phyloP scores from a whole-genome alignment of 2,329 filamentous ascomycete species.

The Purpureocillium takamizusanense region DNA sequence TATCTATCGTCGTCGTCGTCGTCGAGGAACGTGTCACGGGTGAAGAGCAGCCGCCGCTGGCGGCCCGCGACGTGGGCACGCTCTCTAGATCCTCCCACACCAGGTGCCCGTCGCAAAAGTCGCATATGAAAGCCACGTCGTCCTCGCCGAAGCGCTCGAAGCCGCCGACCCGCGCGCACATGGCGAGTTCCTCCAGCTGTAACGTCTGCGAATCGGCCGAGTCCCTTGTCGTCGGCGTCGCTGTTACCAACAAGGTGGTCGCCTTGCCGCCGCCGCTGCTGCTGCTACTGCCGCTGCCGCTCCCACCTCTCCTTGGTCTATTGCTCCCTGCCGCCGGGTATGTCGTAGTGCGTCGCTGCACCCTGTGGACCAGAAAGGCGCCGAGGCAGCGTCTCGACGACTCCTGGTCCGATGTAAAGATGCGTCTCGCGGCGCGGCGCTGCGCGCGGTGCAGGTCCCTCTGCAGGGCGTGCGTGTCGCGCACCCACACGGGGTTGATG shows the following conservation, averaged over 20 bases:
- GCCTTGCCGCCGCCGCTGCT: no score
- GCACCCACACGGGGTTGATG: constrained; percentile 46
- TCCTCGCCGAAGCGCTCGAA: constrained; percentile 46
- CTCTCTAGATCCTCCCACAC: constrained; percentile 47
- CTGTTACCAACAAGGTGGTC: no score
- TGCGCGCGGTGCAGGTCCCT: constrained; percentile 47
- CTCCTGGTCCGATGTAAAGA: constrained; percentile 43
- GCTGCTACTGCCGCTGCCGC: no score
- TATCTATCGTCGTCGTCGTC: constrained; percentile 11
- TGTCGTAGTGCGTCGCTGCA: constrained; percentile 24
- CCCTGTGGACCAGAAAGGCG: constrained; percentile 43
- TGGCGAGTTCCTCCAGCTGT: constrained; percentile 38
- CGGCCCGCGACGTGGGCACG: constrained; percentile 34
- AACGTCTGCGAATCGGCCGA: constrained; percentile 12
- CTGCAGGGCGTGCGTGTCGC: constrained; percentile 39
- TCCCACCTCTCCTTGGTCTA: not conserved
- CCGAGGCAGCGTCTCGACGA: constrained; percentile 42
- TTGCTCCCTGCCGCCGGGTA: no score
- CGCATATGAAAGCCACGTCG: constrained; percentile 50
- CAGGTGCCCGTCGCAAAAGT: constrained; percentile 52
- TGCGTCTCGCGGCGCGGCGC: constrained; percentile 46
- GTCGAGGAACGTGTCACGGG: constrained; percentile 6
- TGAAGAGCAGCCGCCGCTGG: constrained; percentile 6
- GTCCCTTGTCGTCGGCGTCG: not conserved
- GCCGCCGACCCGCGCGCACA: constrained; percentile 42